phyloP scores from a whole-genome alignment of 1,139 yeast species.

The Hyphopichia buzzinii region DNA sequence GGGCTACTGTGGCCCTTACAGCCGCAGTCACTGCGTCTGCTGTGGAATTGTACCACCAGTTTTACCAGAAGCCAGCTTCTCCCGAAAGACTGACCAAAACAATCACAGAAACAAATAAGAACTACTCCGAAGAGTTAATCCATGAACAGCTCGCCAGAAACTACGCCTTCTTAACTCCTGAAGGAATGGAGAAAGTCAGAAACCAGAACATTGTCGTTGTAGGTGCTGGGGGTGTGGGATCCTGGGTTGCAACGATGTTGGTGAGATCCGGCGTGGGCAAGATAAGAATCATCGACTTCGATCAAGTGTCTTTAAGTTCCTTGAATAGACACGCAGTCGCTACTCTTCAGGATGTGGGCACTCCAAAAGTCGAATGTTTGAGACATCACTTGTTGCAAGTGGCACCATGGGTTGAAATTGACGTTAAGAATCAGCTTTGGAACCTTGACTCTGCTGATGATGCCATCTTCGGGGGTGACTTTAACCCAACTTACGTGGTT shows the following conservation, averaged over 20 bases:
- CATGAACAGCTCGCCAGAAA: slow-evolving; percentile 91
- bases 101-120: slow-evolving; percentile 8
- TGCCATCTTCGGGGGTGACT: slow-evolving; percentile 52
- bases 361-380: slow-evolving; percentile 80
- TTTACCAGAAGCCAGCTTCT: slow-evolving; percentile 6
- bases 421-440: slow-evolving; percentile 78
- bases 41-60: slow-evolving; percentile 41
- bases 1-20: slow-evolving; percentile 33
- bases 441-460: slow-evolving; percentile 60
- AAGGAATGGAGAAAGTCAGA: slow-evolving; percentile 76
- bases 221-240: slow-evolving; percentile 99
- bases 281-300: slow-evolving; percentile 84
- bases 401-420: slow-evolving; percentile 91
- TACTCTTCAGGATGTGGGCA: slow-evolving; percentile 82
- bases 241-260: slow-evolving; percentile 93
- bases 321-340: slow-evolving; percentile 95
- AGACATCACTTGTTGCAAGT: slow-evolving; percentile 60
- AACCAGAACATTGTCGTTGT: slow-evolving; percentile 78
- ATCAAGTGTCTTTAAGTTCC: slow-evolving; percentile 90
- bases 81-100: slow-evolving; percentile 4
- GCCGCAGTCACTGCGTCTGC: slow-evolving; percentile 39
- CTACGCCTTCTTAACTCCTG: slow-evolving; percentile 84
- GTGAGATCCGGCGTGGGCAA: slow-evolving; percentile 85
- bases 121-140: slow-evolving; percentile 70
- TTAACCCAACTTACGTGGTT: slow-evolving; percentile 69